phyloP scores from a whole-genome alignment of 768 basidiomycete genomes.

The Lyophyllum shimeji region DNA sequence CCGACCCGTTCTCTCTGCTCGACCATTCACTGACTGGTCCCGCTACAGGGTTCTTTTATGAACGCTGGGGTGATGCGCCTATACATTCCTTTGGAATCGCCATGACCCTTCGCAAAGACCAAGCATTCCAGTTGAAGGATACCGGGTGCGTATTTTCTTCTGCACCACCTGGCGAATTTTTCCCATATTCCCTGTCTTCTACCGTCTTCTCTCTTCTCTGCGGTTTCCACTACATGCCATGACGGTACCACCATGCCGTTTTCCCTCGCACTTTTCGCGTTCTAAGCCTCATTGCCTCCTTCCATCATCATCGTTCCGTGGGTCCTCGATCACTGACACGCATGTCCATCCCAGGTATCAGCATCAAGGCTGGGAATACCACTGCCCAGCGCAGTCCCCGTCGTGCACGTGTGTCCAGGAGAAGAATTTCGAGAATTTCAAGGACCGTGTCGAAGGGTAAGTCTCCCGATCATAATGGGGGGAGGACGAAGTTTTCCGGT shows the following conservation, averaged over 20 bases:
- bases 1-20: neutral
- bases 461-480: neutral
- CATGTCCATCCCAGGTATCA: conserved; percentile 19
- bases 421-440: conserved; percentile 12
- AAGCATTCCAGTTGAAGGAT: conserved; percentile 26
- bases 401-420: conserved; percentile 26
- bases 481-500: too few relatives aligned
- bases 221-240: too few relatives aligned
- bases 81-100: conserved; percentile 27
- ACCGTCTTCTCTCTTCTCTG: too few relatives aligned
- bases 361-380: conserved; percentile 26
- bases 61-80: conserved; percentile 29
- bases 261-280: too few relatives aligned
- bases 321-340: neutral
- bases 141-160: conserved; percentile 16
- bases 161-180: neutral
- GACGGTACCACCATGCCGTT: too few relatives aligned
- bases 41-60: conserved; percentile 26
- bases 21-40: neutral
- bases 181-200: neutral
- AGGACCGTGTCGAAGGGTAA: conserved; percentile 8
- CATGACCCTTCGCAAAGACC: conserved; percentile 28
- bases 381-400: conserved; percentile 18
- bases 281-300: too few relatives aligned
- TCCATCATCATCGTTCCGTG: too few relatives aligned